Evolutionary conservation across 306 rosid species (phyloP).

Genomic region (Prunus fruticosa): DNA sequence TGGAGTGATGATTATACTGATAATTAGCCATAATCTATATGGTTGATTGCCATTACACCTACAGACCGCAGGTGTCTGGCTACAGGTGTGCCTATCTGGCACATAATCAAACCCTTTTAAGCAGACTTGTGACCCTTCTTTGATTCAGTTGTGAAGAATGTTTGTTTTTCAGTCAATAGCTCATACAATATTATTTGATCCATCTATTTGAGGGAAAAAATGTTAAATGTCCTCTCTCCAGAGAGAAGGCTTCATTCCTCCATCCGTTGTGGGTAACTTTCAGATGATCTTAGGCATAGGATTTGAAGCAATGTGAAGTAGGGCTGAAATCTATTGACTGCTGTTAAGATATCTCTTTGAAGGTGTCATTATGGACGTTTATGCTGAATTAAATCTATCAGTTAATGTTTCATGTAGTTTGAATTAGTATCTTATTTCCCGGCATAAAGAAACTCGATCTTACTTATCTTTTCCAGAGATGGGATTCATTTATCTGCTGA

Average conservation of each 20-base stretch:
- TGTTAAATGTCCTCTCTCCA: neutral
- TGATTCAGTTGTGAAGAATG: constrained; percentile 1
- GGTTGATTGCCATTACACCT: neutral
- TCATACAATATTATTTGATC: neutral
- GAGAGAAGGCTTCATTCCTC: neutral
- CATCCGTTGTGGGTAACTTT: neutral
- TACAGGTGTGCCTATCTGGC: neutral
- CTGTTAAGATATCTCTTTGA: neutral
- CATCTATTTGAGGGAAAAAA: neutral
- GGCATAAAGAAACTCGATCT: neutral
- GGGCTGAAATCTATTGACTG: neutral
- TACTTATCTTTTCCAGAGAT: constrained; percentile 47
- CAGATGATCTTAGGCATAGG: neutral
- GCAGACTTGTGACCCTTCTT: neutral
- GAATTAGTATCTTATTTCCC: neutral
- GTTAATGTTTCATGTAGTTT: neutral
- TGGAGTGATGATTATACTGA: neutral
- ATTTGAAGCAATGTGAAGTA: neutral
- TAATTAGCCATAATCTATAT: neutral
- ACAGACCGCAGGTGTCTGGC: neutral
- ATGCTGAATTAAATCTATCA: neutral
- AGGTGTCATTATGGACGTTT: neutral
- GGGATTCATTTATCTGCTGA: constrained; percentile 88
- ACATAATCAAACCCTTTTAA: neutral
- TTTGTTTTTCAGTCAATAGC: neutral